Evolutionary conservation across 306 rosid genomes (phyloP).

Genomic region (Sechiopsis laciniata): DNA sequence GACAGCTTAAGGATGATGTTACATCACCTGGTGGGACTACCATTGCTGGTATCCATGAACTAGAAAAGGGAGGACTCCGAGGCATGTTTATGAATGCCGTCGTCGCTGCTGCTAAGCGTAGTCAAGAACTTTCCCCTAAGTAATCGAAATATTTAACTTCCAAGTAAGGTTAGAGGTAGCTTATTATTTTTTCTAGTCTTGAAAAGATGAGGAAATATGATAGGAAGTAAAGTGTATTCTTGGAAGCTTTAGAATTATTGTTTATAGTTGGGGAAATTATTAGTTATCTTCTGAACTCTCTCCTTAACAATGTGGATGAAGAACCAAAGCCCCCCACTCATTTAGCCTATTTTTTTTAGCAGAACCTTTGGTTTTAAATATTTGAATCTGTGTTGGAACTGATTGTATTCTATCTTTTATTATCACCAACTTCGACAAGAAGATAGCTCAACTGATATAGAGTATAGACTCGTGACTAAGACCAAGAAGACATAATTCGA

Average conservation of each 20-base stretch:
- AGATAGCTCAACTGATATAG: too few species aligned
- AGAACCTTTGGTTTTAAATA: neutral
- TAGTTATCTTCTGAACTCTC: neutral
- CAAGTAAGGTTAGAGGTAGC: neutral
- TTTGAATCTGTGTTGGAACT: neutral
- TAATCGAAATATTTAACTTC: constrained; percentile 1
- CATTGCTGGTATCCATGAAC: constrained; percentile 73
- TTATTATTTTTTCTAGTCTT: neutral
- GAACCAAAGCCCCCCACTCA: neutral
- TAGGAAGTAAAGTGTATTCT: neutral
- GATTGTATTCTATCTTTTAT: neutral
- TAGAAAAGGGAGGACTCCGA: constrained; percentile 91
- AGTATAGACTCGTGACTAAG: too few species aligned
- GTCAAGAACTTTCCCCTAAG: constrained; percentile 54
- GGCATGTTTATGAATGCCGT: constrained; percentile 86
- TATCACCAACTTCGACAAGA: too few species aligned
- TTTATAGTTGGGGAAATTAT: constrained; percentile 7
- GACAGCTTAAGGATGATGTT: constrained; percentile 82
- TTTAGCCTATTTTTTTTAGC: neutral
- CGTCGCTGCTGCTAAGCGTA: constrained; percentile 65
- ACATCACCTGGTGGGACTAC: constrained; percentile 90
- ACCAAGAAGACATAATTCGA: too few species aligned
- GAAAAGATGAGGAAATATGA: constrained; percentile 1
- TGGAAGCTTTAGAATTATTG: constrained; percentile 11
- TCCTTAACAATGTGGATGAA: constrained; percentile 2